Conservation (phyloP, 2,329 filamentous ascomycete genomes). For the Bertia moriformis region DNA sequence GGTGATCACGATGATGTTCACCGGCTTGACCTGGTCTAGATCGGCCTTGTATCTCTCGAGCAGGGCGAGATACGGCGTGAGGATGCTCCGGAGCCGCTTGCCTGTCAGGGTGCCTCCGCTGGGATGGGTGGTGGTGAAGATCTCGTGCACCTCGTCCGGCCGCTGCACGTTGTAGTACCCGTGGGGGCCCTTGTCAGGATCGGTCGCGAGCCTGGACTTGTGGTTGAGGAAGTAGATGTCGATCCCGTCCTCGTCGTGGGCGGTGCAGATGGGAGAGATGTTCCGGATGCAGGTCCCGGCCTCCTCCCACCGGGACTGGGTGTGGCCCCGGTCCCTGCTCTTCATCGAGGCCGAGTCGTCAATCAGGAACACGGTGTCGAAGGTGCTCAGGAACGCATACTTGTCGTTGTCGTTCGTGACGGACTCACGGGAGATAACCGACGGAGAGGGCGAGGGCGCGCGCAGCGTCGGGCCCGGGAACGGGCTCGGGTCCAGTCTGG, state of each 20-base stretch:
- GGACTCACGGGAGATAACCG: conserved; percentile 6
- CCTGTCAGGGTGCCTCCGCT: conserved; percentile 62
- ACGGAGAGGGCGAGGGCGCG: too few species aligned
- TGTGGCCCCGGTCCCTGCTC: conserved; percentile 20
- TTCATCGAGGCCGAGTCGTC: conserved; percentile 86
- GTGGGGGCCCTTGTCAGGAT: conserved; percentile 21
- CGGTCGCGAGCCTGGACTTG: conserved; percentile 20
- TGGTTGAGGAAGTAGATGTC: conserved; percentile 87
- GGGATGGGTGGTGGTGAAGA: conserved; percentile 59
- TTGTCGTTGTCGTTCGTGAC: conserved; percentile 40
- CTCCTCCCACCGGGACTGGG: conserved; percentile 53
- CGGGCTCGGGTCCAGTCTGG: too few species aligned
- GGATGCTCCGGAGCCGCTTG: conserved; percentile 52
- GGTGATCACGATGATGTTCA: conserved; percentile 88
- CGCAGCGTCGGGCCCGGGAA: too few species aligned
- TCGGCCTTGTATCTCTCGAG: conserved; percentile 28
- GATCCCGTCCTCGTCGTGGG: conserved; percentile 69
- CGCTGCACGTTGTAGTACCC: conserved; percentile 53
- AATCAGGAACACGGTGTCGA: conserved; percentile 81
- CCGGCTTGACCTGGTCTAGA: conserved; percentile 46
- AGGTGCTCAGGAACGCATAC: conserved; percentile 62
- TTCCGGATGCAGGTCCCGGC: conserved; percentile 53
- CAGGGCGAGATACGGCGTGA: conserved; percentile 54
- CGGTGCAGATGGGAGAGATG: conserved; percentile 71
- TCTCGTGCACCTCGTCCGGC: conserved; percentile 39